Percentiles rank a stretch among this genome's conserved stretches.
Evolutionary conservation across 345 rosid genomes (phyloP).

Genomic region (Dimocarpus longan): DNA sequence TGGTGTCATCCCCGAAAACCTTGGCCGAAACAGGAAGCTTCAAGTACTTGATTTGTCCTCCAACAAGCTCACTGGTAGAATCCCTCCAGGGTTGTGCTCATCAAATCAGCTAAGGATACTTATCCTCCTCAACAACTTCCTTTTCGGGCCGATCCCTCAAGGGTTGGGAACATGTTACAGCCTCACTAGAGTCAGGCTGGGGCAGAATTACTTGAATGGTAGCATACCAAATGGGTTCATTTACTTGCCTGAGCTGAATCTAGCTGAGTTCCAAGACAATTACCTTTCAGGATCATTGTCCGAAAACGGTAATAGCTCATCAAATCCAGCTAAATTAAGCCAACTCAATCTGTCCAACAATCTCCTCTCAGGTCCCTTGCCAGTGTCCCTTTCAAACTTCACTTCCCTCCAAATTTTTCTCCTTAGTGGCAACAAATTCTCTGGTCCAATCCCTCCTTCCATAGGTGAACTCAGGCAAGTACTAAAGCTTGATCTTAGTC

Average conservation of each 20-base stretch:
- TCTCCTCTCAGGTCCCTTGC: conserved; percentile 52
- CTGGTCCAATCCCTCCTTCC: conserved; percentile 52
- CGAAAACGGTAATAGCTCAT: conserved; percentile 34
- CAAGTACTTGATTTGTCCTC: conserved; percentile 60
- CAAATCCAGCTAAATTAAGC: conserved; percentile 39
- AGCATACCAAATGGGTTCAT: conserved; percentile 58
- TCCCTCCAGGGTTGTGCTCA: conserved; percentile 52
- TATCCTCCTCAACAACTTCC: conserved; percentile 57
- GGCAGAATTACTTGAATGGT: conserved; percentile 68
- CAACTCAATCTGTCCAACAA: conserved; percentile 65
- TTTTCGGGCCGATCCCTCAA: conserved; percentile 65
- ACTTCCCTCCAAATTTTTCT: conserved; percentile 55
- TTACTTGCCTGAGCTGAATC: conserved; percentile 60
- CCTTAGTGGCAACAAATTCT: conserved; percentile 55
- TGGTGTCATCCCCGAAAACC: conserved; percentile 56
- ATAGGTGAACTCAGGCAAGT: conserved; percentile 49
- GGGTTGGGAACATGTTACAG: conserved; percentile 54
- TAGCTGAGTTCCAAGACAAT: conserved; percentile 65
- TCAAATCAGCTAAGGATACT: conserved; percentile 46
- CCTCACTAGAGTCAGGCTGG: conserved; percentile 57
- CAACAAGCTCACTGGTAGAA: conserved; percentile 69
- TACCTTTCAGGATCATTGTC: conserved; percentile 52
- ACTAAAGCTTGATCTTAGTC: conserved; percentile 53
- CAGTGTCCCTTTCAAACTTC: conserved; percentile 54
- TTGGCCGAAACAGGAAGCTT: conserved; percentile 58